Percentiles rank a stretch among this genome's conserved stretches.
These are phyloP conservation scores for Solanum hybrid DNA, from an alignment of 305 asterid genomes.

Conservation along the genomic window DNA sequence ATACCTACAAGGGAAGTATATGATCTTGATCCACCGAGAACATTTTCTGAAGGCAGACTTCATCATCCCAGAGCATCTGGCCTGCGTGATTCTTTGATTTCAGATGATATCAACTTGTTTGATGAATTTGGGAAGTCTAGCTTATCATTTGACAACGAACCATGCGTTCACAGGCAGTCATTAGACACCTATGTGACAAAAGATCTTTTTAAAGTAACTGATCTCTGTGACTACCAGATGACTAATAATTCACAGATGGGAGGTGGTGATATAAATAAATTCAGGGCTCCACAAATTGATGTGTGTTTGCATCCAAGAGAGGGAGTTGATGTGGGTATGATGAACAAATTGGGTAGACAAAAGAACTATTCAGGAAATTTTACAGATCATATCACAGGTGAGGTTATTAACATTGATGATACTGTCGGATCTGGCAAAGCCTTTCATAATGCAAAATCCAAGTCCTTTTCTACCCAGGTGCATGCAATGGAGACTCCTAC, in stretches of 20 bases:
- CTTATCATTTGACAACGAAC: conserved; percentile 33
- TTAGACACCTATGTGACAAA: conserved; percentile 25
- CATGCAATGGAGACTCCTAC: conserved; percentile 37
- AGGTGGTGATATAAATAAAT: conserved; percentile 29
- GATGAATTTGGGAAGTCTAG: conserved; percentile 32
- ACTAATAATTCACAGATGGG: conserved; percentile 31
- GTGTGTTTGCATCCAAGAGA: conserved; percentile 28
- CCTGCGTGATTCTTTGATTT: conserved; percentile 35
- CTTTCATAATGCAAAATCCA: conserved; percentile 21
- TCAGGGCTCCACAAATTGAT: conserved; percentile 26
- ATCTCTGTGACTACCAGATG: conserved; percentile 31
- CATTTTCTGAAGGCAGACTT: conserved; percentile 30
- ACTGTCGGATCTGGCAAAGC: conserved; percentile 32
- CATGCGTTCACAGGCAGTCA: conserved; percentile 22
- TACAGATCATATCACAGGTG: conserved; percentile 50
- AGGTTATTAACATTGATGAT: conserved; percentile 57
- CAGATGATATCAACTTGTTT: conserved; percentile 29
- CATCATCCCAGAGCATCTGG: conserved; percentile 33
- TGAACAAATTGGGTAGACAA: conserved; percentile 22
- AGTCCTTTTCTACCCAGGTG: conserved; percentile 30
- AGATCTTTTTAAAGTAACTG: conserved; percentile 24
- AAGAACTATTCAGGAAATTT: conserved; percentile 29
- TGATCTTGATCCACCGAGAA: conserved; percentile 33
- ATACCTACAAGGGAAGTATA: conserved; percentile 31
- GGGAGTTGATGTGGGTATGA: conserved; percentile 27